Base-by-base conservation (phyloP, 306 rosid genomes). In the Clitoria ternatea region DNA sequence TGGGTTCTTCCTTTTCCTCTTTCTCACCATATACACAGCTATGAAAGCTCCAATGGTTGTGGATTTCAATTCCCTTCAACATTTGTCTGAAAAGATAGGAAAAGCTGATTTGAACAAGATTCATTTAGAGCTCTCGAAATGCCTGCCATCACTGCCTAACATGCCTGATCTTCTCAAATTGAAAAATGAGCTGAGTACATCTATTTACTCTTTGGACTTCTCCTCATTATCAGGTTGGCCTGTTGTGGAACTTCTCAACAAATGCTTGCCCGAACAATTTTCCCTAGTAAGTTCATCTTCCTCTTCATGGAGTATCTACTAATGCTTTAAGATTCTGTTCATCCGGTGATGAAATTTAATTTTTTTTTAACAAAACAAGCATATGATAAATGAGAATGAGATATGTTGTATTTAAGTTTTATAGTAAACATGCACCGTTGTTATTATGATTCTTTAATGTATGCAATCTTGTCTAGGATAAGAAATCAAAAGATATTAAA, bases 1-100 rank as follows among this genome's bases (percentile, higher is more conserved):
- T 6, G 92, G 88, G 9, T 87, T 87, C 85, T 80, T 87, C 78
- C 81, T 85, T 69, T 87, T 87, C 84, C 83, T 87, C 15, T 81
- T 77, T 71, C 81, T 86, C 62, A 79, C 89, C 44, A 44, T 84
- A 61, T 84, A 77, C 82, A 86, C 91, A 22, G 85, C 84, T 40
- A 13, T 59, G 74, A 79, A 20, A 52, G 69, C 87, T 30, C 85
- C 91, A 42, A 62, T 33, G 60, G 60, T 87, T 24, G 61, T 71
- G 69, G 78, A 84, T 66, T 65, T 85, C 12, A 66, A 63, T 36
- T 81, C 86, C 68, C 49, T 84, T 48, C 78, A 81, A 48, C 45
- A 68, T 45, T 74, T 84, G 14, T 59, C 80, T 39, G 78, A 70
- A 42, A 49, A 79, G 54, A 33, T 81, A 7, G 77, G 79, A 68